A percentile compares a stretch with the other conserved stretches of the same genome.
These are phyloP conservation scores for Crithidia mellificae DNA, from an alignment of 208 protist genomes.

Conservation along the genomic window DNA sequence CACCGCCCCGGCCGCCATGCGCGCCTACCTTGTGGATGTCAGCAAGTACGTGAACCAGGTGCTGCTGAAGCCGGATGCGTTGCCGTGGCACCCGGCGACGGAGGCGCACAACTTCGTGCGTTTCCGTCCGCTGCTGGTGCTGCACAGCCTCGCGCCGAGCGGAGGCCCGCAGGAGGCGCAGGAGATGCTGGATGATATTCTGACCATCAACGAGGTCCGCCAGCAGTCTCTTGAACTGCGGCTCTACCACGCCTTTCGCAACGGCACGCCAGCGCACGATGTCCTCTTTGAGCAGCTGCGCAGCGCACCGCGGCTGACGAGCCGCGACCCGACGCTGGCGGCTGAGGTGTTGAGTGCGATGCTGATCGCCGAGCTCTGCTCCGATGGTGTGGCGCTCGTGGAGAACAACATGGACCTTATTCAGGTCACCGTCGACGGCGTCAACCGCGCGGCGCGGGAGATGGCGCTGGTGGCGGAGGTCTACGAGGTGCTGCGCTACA, in stretches of 20 bases:
- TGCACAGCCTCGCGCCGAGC: slow-evolving; percentile 28
- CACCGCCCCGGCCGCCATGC: slow-evolving; percentile 21
- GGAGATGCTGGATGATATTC: slow-evolving; percentile 16
- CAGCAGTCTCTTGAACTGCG: slow-evolving; percentile 54
- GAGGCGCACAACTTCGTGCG: slow-evolving; percentile 39
- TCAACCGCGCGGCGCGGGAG: slow-evolving; percentile 43
- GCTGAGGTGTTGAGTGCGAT: slow-evolving; percentile 73
- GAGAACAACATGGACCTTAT: slow-evolving; percentile 67
- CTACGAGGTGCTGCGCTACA: slow-evolving; percentile 42
- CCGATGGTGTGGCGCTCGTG: slow-evolving; percentile 33
- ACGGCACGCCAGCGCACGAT: slow-evolving; percentile 37
- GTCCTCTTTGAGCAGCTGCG: slow-evolving; percentile 60
- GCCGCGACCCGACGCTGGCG: slow-evolving; percentile 46
- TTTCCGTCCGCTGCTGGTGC: slow-evolving; percentile 56
- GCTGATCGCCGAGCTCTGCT: slow-evolving; percentile 65
- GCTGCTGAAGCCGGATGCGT: slow-evolving; percentile 15
- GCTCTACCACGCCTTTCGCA: slow-evolving; percentile 54
- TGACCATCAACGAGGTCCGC: slow-evolving; percentile 52
- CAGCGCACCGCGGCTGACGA: slow-evolving; percentile 34
- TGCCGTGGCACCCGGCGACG: slow-evolving; percentile 19
- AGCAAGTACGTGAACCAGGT: slow-evolving; percentile 32
- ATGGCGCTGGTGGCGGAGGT: slow-evolving; percentile 60
- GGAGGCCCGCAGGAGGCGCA: slow-evolving; percentile 27
- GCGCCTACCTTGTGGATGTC: slow-evolving; percentile 69
- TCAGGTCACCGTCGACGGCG: slow-evolving; percentile 61